These are phyloP conservation scores for Clitopilus hobsonii DNA, from an alignment of 768 basidiomycete species.

Conservation along the genomic window DNA sequence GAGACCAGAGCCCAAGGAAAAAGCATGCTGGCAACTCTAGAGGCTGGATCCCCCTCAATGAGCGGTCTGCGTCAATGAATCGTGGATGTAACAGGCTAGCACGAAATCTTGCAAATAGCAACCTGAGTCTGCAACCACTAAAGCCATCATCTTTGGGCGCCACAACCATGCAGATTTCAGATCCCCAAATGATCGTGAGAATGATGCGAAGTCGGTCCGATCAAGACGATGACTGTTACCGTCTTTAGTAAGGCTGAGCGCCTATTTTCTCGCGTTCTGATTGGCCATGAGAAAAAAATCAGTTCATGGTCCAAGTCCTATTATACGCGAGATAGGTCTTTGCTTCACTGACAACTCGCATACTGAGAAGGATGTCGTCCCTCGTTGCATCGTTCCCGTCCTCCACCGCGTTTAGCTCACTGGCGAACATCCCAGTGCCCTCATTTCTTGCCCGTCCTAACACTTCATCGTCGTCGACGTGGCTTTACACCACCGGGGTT, in stretches of 20 bases:
- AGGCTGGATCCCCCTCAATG: too few relatives aligned
- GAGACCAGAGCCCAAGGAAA: background rate
- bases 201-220: background rate
- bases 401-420: slow-evolving; percentile 32
- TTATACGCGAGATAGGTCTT: slow-evolving; percentile 1
- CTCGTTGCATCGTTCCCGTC: slow-evolving; percentile 37
- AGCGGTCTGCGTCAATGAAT: too few relatives aligned
- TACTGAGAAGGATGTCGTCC: slow-evolving; percentile 29
- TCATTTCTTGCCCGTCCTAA: slow-evolving; percentile 35
- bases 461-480: slow-evolving; percentile 29
- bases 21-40: background rate
- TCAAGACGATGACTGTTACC: background rate
- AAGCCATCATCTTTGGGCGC: too few relatives aligned
- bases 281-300: slow-evolving; percentile 33
- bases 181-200: too few relatives aligned
- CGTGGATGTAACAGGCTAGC: too few relatives aligned
- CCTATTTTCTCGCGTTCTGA: slow-evolving; percentile 19
- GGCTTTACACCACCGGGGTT: slow-evolving; percentile 68
- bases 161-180: too few relatives aligned
- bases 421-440: slow-evolving; percentile 43
- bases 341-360: background rate
- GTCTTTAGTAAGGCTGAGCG: background rate
- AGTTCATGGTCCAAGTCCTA: slow-evolving; percentile 24
- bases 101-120: background rate
- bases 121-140: background rate